Evolutionary conservation across 1,284 basidiomycete species (phyloP).

Genomic region (Mycosarcoma maydis): DNA sequence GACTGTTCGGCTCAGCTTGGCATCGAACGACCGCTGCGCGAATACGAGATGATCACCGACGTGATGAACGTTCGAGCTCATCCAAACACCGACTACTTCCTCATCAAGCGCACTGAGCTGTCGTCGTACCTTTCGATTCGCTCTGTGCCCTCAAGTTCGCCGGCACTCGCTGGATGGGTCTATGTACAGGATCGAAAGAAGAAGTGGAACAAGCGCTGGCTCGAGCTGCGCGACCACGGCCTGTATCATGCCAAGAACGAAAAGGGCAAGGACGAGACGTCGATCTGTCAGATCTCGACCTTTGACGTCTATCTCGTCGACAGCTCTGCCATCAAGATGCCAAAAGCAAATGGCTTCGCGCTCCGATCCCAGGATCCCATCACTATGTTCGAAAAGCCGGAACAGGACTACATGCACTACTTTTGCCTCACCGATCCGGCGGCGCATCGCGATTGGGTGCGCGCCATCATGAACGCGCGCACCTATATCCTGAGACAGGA

Average conservation of each 20-base stretch:
- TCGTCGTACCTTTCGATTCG: conserved; percentile 53
- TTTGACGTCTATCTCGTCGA: conserved; percentile 64
- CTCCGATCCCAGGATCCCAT: conserved; percentile 54
- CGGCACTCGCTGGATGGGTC: conserved; percentile 60
- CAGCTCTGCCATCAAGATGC: conserved; percentile 43
- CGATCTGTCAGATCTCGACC: conserved; percentile 57
- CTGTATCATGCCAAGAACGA: conserved; percentile 64
- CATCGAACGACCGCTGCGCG: conserved; percentile 64
- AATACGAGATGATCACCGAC: conserved; percentile 63
- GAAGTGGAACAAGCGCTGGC: conserved; percentile 64
- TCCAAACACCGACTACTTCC: conserved; percentile 50
- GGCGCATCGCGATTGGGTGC: conserved; percentile 64
- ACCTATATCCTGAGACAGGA: conserved; percentile 65
- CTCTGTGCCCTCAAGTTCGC: conserved; percentile 51
- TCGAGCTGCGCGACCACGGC: conserved; percentile 64
- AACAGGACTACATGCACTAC: conserved; percentile 61
- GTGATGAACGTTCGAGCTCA: conserved; percentile 49
- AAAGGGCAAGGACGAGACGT: conserved; percentile 61
- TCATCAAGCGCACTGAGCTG: conserved; percentile 60
- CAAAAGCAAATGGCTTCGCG: conserved; percentile 62
- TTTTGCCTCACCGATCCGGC: conserved; percentile 58
- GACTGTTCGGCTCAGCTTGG: conserved; percentile 57
- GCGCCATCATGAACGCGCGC: conserved; percentile 57
- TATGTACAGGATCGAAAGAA: conserved; percentile 58
- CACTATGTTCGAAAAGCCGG: conserved; percentile 59